Evolutionary conservation across 257 asterid genomes (phyloP), one percentile per base, ranked within the genome.

Genomic region (Paraleonurus japonicus): DNA sequence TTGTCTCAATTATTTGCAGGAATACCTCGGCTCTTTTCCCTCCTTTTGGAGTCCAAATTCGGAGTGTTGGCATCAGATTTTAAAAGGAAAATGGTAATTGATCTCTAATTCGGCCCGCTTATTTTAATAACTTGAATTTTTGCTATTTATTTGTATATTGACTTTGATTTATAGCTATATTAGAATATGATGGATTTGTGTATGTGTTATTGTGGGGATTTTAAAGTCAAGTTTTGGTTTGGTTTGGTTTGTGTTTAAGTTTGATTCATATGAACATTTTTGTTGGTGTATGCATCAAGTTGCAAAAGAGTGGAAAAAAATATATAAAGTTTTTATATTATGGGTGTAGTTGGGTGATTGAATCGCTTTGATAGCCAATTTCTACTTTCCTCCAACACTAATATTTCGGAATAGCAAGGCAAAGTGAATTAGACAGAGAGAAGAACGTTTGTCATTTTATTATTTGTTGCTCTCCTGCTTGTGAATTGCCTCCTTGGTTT

Each of bases 51-150:
- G 64, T 26, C 45, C 16, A 39, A 30, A 30, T 17, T 27, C 24
- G 45, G 33, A 9, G 9, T 28, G 39, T 32, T 32, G 53, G 69
- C 69, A 32, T 39, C 72, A 39, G 60, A 62, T 6, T 59, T 43
- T n/a, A 9, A 4, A 53, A 35, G 28, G 19, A 9, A 72, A 6
- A 73, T 73, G 82, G 82, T 78, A 73, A 67, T 17, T 24, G 15
- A 15, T 33, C 53, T 24, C 22, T 24, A 32, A 24, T 27, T 51
- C 61, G 41, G 12, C 9, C 13, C 69, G 4, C 23, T 65, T 68
- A 3, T 54, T 12, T 26, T 24, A 74, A 6, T 51, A 43, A 8
- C 37, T 72, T 33, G 28, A 1, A 9, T 9, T 45, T 22, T 19
- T 7, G 66, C 24, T 41, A 30, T 15, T 61, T n/a, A 5, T 2